Evolutionary conservation across 2,329 filamentous ascomycete species (phyloP), one percentile per base, ranked within the genome.

Genomic region (Neobulgaria alba): DNA sequence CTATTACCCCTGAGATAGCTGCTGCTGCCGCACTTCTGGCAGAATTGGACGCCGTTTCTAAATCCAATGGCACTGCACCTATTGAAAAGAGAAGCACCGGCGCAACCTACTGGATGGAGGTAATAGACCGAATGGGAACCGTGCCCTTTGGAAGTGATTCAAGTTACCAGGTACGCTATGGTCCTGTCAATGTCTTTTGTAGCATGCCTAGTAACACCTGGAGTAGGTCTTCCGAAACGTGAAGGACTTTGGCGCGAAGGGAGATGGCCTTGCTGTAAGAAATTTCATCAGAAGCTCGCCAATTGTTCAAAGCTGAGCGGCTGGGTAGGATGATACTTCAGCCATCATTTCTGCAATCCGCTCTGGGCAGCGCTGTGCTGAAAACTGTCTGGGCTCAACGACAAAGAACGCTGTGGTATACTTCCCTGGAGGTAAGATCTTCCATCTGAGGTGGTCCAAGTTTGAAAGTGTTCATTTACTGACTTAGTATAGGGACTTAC

Each of bases 221-320:
- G n/a, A n/a, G n/a, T n/a, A n/a, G n/a, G 29, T 31, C 29, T 31
- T 5, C 29, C 29, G 29, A n/a, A 31, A 31, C 16, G 29, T 31
- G 12, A 31, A 31, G 29, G 29, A 31, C 29, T 31, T 5, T 12
- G 29, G 82, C 30, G 82, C 82, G 33, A 72, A 67, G 47, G 75
- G 75, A 50, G 75, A 81, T 51, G 79, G 79, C 5, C 62, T 65
- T 1, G 81, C 79, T n/a, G 89, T n/a, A n/a, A n/a, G n/a, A n/a
- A n/a, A n/a, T n/a, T n/a, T n/a, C n/a, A n/a, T n/a, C n/a, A n/a
- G n/a, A n/a, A n/a, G n/a, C n/a, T n/a, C n/a, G n/a, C n/a, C n/a
- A n/a, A n/a, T n/a, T n/a, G n/a, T n/a, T n/a, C n/a, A n/a, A n/a
- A n/a, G n/a, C n/a, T n/a, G n/a, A n/a, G n/a, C n/a, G n/a, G n/a